These are phyloP conservation scores for Dothideomycetes sp. DNA, from an alignment of 2,329 filamentous ascomycete species.

Conservation along the genomic window DNA sequence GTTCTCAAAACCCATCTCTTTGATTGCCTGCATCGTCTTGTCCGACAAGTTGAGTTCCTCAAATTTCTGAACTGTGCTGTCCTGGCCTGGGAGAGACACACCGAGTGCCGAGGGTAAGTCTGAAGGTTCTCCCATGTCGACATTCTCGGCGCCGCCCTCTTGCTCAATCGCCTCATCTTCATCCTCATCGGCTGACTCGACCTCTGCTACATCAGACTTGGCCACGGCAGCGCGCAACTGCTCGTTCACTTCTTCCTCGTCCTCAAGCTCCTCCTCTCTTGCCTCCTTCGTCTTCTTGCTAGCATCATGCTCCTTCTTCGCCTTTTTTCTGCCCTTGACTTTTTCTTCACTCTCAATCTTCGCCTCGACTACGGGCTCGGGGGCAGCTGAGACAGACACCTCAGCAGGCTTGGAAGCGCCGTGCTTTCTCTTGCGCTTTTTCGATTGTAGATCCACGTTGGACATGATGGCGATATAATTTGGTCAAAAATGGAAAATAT, in stretches of 20 bases:
- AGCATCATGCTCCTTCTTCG: slow-evolving; percentile 27
- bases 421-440: slow-evolving; percentile 40
- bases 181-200: slow-evolving; percentile 22
- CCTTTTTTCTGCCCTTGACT: slow-evolving; percentile 30
- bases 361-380: slow-evolving; percentile 1
- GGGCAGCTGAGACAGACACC: slow-evolving; percentile 15
- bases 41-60: slow-evolving; percentile 74
- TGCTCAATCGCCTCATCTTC: slow-evolving; percentile 20
- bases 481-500: no score
- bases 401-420: slow-evolving; percentile 22
- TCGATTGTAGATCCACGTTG: slow-evolving; percentile 27
- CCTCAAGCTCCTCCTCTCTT: slow-evolving; percentile 20
- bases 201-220: slow-evolving; percentile 14
- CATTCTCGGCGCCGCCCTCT: slow-evolving; percentile 18
- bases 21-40: slow-evolving; percentile 77
- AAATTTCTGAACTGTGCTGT: slow-evolving; percentile 58
- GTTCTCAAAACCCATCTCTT: slow-evolving; percentile 83
- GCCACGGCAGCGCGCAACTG: slow-evolving; percentile 22
- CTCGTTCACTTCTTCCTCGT: slow-evolving; percentile 21
- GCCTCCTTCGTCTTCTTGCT: slow-evolving; percentile 17
- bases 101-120: slow-evolving; percentile 46
- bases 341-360: slow-evolving; percentile 11
- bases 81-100: slow-evolving; percentile 47
- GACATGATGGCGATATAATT: slow-evolving; percentile 24
- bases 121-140: slow-evolving; percentile 25